These are phyloP conservation scores for Fusarium piperis DNA, from an alignment of 2,329 filamentous ascomycete genomes.

Conservation along the genomic window DNA sequence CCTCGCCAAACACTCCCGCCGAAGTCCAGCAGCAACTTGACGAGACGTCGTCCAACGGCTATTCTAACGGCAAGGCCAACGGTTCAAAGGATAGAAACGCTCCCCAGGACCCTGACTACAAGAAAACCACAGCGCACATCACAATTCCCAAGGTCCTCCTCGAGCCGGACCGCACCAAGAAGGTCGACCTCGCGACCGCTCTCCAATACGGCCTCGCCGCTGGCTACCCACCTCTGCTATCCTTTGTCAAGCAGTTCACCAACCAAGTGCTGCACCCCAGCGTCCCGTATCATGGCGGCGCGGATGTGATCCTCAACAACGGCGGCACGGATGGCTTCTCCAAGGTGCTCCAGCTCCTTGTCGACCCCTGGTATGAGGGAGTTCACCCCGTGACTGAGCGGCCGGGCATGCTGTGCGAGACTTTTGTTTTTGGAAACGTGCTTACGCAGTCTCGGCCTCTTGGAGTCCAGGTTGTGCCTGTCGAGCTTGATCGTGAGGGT, in stretches of 20 bases:
- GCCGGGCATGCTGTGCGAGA: slow-evolving; percentile 82
- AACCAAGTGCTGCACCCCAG: slow-evolving; percentile 81
- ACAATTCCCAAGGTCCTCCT: slow-evolving; percentile 75
- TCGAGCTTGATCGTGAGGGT: slow-evolving; percentile 81
- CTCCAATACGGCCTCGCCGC: slow-evolving; percentile 88
- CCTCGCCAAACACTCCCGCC: slow-evolving; percentile 70
- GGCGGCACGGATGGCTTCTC: slow-evolving; percentile 87
- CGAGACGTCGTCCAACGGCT: neutral
- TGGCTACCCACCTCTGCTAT: slow-evolving; percentile 81
- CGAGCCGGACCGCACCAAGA: slow-evolving; percentile 67
- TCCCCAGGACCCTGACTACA: slow-evolving; percentile 44
- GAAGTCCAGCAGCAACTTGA: slow-evolving; percentile 24
- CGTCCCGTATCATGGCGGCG: slow-evolving; percentile 79
- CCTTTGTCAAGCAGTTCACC: slow-evolving; percentile 82
- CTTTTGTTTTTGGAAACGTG: slow-evolving; percentile 83
- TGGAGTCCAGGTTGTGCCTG: slow-evolving; percentile 77
- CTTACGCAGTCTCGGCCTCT: slow-evolving; percentile 72
- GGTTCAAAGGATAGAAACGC: neutral
- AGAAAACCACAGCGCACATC: slow-evolving; percentile 62
- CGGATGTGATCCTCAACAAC: slow-evolving; percentile 81
- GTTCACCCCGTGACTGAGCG: slow-evolving; percentile 73
- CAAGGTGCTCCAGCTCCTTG: slow-evolving; percentile 80
- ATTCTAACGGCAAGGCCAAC: neutral
- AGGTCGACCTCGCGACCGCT: slow-evolving; percentile 83
- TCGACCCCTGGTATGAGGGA: slow-evolving; percentile 77